Evolutionary conservation across 768 basidiomycete species (phyloP).

Genomic region (Pleurotus tuoliensis): DNA sequence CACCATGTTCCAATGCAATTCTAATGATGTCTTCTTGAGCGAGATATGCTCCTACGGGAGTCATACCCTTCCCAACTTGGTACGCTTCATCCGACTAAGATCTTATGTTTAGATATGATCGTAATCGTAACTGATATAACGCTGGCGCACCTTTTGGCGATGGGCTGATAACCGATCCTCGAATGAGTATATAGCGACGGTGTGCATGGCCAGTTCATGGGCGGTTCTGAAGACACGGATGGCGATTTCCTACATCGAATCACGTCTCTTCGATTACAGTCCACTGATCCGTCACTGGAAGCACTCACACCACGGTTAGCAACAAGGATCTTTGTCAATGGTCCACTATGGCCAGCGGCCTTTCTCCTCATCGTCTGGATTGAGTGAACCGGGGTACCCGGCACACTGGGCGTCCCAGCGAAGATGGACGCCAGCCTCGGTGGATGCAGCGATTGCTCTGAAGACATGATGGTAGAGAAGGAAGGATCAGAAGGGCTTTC

Average conservation of each 20-base stretch:
- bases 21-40: slow-evolving; percentile 97
- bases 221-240: slow-evolving; percentile 98
- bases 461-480: slow-evolving; percentile 33
- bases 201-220: slow-evolving; percentile 98
- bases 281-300: slow-evolving; percentile 9
- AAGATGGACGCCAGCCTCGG: slow-evolving; percentile 72
- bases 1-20: slow-evolving; percentile 95
- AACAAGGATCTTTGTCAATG: slow-evolving; percentile 87
- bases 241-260: slow-evolving; percentile 83
- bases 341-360: slow-evolving; percentile 86
- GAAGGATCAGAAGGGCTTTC: slow-evolving; percentile 10
- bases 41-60: slow-evolving; percentile 95
- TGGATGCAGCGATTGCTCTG: slow-evolving; percentile 53
- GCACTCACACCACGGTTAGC: slow-evolving; percentile 83
- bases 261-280: slow-evolving; percentile 1
- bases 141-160: slow-evolving; percentile 78
- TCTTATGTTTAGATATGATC: background rate
- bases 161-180: slow-evolving; percentile 97
- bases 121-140: too few relatives aligned
- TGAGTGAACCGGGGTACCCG: slow-evolving; percentile 84
- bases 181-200: slow-evolving; percentile 96
- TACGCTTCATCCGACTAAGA: slow-evolving; percentile 94
- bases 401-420: slow-evolving; percentile 68
- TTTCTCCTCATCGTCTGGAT: slow-evolving; percentile 90
- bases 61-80: slow-evolving; percentile 93